Base-by-base conservation (phyloP, 2,329 filamentous ascomycete genomes). In the Alternaria metachromatica region DNA sequence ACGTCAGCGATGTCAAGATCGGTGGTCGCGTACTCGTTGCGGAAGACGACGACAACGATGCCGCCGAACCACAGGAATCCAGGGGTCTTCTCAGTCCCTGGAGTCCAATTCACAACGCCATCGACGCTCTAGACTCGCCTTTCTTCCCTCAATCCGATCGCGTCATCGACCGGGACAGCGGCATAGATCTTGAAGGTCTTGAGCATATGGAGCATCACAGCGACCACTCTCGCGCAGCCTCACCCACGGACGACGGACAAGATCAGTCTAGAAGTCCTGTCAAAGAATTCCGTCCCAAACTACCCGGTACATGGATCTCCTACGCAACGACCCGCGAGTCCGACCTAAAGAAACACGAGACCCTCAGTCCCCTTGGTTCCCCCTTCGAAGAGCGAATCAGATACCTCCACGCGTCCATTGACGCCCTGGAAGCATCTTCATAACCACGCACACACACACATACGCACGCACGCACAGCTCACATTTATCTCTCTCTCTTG, bases 1-100 rank as follows among this genome's bases (percentile, higher is more conserved):
- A 87, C 28, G 87, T 92, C 9, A 92, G 89, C 68, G 95, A 98
- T 73, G 86, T 97, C 33, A 88, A 92, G 72, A 82, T 97, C 4
- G 93, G 94, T 12, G 94, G 94, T 0, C 87, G 93, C 21, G 91
- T 97, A 2, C 84, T 97, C 4, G 85, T 87, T 3, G 85, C 87
- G 0, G 92, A 95, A 66, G 91, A 94, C 51, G 91, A 94, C 53
- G 81, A 89, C 6, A 62, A 71, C 15, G 74, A 77, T 9, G 67
- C 55, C 54, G 49, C 46, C 7, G 53, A 60, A 12, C 58, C 67
- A 11, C 65, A 69, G 21, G 73, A 70, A 33, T 75, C 71, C 2
- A 74, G 68, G 56, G 72, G 76, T 25, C 70, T 81, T 5, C 69
- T 81, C 23, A 80, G 78, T 43, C 75, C 78, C 2, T 80, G 78